A percentile compares a stretch with the other conserved stretches of the same genome.
These are phyloP conservation scores for Handroanthus guayacan DNA, from an alignment of 257 asterid genomes.

Conservation along the genomic window DNA sequence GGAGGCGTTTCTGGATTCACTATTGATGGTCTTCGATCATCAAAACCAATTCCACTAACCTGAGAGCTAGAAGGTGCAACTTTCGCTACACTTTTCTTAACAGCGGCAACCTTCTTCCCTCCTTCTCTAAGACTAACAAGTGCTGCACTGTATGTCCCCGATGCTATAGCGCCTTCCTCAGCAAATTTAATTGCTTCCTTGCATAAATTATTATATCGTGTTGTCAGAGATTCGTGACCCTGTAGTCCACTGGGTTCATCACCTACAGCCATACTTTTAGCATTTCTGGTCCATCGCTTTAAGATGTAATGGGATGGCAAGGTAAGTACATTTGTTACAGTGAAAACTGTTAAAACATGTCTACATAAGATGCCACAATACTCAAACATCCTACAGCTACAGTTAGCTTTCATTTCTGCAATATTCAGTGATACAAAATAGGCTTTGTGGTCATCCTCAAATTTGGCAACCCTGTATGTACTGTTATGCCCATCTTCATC, in stretches of 20 bases:
- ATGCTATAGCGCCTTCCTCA: slow-evolving; percentile 80
- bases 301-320: slow-evolving; percentile 83
- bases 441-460: slow-evolving; percentile 77
- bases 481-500: slow-evolving; percentile 69
- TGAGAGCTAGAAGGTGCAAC: slow-evolving; percentile 62
- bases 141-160: slow-evolving; percentile 70
- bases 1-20: slow-evolving; percentile 64
- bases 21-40: slow-evolving; percentile 54
- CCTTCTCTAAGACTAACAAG: slow-evolving; percentile 75
- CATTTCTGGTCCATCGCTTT: slow-evolving; percentile 93
- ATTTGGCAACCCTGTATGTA: slow-evolving; percentile 90
- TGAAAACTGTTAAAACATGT: slow-evolving; percentile 91
- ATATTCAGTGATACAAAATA: slow-evolving; percentile 68
- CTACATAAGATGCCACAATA: slow-evolving; percentile 86
- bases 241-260: slow-evolving; percentile 60
- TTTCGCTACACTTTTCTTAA: slow-evolving; percentile 68
- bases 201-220: slow-evolving; percentile 76
- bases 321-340: slow-evolving; percentile 90
- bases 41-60: slow-evolving; percentile 57
- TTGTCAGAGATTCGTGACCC: slow-evolving; percentile 56
- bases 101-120: slow-evolving; percentile 63
- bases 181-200: slow-evolving; percentile 83
- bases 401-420: slow-evolving; percentile 72
- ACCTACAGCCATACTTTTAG: slow-evolving; percentile 55
- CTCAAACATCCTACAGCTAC: slow-evolving; percentile 94